Evolutionary conservation across 164 flowering plant genomes (phyloP).

Genomic region (Malania oleifera): DNA sequence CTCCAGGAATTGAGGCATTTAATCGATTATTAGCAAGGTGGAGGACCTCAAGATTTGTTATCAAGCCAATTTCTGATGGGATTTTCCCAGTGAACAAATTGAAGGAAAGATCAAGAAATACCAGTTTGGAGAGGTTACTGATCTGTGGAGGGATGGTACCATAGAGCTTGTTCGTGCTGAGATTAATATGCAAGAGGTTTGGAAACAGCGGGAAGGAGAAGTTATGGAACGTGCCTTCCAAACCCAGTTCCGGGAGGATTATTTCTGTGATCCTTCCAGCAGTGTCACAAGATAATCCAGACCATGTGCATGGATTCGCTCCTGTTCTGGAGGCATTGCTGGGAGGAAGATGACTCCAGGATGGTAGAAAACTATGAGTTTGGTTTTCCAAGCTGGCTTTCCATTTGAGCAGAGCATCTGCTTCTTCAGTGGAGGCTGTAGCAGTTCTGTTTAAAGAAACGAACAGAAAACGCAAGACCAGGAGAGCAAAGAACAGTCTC

Average conservation of each 20-base stretch:
- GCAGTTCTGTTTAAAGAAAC: no score
- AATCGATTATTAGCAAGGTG: neutral
- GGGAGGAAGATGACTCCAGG: neutral
- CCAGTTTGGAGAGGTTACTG: slow-evolving; percentile 7
- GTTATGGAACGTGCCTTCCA: slow-evolving; percentile 2
- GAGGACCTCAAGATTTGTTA: slow-evolving; percentile 5
- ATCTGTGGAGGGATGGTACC: slow-evolving; percentile 18
- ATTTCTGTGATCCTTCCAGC: neutral
- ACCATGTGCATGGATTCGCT: slow-evolving; percentile 13
- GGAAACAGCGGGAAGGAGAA: slow-evolving; percentile 5
- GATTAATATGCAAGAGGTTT: neutral
- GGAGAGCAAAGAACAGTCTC: no score
- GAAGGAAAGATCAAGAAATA: slow-evolving; percentile 1
- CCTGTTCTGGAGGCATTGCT: neutral
- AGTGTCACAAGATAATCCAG: slow-evolving; percentile 4
- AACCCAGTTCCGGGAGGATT: neutral
- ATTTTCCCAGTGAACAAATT: slow-evolving; percentile 13
- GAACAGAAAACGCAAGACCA: no score
- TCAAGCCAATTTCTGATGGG: slow-evolving; percentile 10
- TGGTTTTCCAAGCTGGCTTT: slow-evolving; percentile 7
- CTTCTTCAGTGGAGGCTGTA: no score
- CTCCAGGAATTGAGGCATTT: neutral
- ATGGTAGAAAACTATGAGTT: neutral
- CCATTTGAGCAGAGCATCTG: slow-evolving; percentile 10
- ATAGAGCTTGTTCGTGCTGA: neutral